Evolutionary conservation across 345 rosid species (phyloP), one percentile per base, ranked within the genome.

Genomic region (Atalantia buxifolia): DNA sequence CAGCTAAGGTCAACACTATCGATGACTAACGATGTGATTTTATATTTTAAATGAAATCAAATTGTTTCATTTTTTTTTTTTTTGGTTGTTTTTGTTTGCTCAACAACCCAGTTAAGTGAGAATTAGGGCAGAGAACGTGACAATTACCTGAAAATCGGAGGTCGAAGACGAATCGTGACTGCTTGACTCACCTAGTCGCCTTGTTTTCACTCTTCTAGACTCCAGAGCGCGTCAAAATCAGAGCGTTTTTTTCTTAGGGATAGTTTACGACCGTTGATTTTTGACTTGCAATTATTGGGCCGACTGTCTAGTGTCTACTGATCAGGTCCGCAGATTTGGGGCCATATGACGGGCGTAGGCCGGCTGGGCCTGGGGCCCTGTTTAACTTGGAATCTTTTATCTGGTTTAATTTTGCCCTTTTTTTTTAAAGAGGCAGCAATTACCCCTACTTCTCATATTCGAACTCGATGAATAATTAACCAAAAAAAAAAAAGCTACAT

Each of bases 121-220:
- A 40, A 36, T 3, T 9, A 18, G 22, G 60, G 28, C 67, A 28
- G 30, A 28, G 0, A 36, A 75, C 45, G 7, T 42, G 64, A 40
- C 14, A 35, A 40, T 21, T 69, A 77, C 80, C 80, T 30, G 75
- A 31, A 70, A 57, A 18, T 59, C 60, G 25, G 25, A 77, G 50
- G 75, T 30, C 61, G 75, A 61, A 77, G 62, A 77, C 67, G 80
- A 67, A 67, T 12, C 73, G 62, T 10, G 40, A 56, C 79, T 56
- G 63, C 33, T 80, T 75, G 82, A 75, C 75, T 66, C 33, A 36
- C 53, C 36, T 5, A 13, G 38, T 67, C 36, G 5, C 36, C 36
- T 35, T 35, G 35, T 71, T 61, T 30, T 53, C 57, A 77, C 30
- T 60, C 12, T 33, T 42, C 71, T 64, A 31, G 77, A 6, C 25